These are phyloP conservation scores for Suhomyces vadensis DNA, from an alignment of 805 yeast genomes.

Conservation along the genomic window DNA sequence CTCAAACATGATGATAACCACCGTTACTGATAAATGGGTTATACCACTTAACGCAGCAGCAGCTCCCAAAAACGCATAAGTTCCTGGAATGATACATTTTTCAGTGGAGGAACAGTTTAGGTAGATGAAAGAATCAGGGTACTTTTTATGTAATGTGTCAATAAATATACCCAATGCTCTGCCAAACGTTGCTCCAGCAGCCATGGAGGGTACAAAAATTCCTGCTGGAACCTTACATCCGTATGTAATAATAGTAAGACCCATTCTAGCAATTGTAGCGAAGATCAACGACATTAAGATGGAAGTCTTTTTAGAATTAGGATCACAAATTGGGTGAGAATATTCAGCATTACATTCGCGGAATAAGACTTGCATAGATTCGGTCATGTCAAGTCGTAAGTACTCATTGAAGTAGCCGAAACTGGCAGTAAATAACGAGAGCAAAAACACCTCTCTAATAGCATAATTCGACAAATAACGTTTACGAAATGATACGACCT, in stretches of 20 bases:
- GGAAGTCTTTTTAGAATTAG: constrained; percentile 26
- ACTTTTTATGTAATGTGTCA: constrained; percentile 39
- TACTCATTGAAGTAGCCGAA: constrained; percentile 84
- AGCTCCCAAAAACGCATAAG: constrained; percentile 94
- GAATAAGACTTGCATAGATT: constrained; percentile 86
- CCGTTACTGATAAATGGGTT: constrained; percentile 88
- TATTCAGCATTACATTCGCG: constrained; percentile 68
- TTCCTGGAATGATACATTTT: constrained; percentile 85
- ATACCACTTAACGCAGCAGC: constrained; percentile 95
- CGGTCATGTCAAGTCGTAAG: constrained; percentile 88
- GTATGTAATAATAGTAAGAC: constrained; percentile 78
- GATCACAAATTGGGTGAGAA: constrained; percentile 43
- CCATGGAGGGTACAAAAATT: constrained; percentile 94
- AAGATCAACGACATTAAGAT: constrained; percentile 55
- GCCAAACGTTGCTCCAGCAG: constrained; percentile 94
- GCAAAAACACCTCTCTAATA: constrained; percentile 65
- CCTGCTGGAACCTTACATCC: constrained; percentile 98
- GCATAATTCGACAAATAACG: constrained; percentile 58
- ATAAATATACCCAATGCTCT: constrained; percentile 78
- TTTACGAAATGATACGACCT: constrained; percentile 76
- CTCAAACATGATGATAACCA: constrained; percentile 82
- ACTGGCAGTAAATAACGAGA: constrained; percentile 70
- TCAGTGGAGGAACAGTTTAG: constrained; percentile 28
- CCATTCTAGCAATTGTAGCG: constrained; percentile 73
- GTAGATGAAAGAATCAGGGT: constrained; percentile 38